phyloP scores from a whole-genome alignment of 2,329 filamentous ascomycete genomes.

The Epichloe aotearoae region DNA sequence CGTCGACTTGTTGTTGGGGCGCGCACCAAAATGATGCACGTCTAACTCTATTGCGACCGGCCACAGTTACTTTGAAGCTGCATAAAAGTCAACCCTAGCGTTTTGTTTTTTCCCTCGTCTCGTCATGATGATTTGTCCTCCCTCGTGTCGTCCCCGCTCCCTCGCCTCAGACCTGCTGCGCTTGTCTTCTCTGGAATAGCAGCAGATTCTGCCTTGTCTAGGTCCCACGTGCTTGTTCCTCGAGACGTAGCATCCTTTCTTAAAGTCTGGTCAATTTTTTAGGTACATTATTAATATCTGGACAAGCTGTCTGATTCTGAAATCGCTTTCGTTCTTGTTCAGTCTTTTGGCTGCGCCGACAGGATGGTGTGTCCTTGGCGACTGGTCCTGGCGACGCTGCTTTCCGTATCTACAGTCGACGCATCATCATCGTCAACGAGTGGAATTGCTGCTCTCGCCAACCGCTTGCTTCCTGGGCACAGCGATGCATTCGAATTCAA shows the following conservation, averaged over 20 bases:
- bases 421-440: constrained; percentile 1
- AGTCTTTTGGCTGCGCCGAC: not conserved
- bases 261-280: too few relatives aligned
- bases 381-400: not conserved
- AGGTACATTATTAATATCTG: too few relatives aligned
- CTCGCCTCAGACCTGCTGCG: not conserved
- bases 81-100: not conserved
- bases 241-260: not conserved
- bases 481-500: constrained; percentile 8
- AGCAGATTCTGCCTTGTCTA: not conserved
- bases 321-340: not conserved
- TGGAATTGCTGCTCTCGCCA: constrained; percentile 9
- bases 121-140: not conserved
- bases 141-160: not conserved
- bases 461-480: constrained; percentile 8
- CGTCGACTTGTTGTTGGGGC: too few relatives aligned
- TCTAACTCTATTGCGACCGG: not conserved
- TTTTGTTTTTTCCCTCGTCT: not conserved
- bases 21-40: too few relatives aligned
- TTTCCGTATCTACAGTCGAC: not conserved
- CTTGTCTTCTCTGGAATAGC: not conserved
- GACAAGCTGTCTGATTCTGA: not conserved
- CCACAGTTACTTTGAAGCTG: not conserved
- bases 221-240: not conserved
- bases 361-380: not conserved